Conservation (phyloP, 176 grass and related monocot species). For the Musa acuminata region DNA sequence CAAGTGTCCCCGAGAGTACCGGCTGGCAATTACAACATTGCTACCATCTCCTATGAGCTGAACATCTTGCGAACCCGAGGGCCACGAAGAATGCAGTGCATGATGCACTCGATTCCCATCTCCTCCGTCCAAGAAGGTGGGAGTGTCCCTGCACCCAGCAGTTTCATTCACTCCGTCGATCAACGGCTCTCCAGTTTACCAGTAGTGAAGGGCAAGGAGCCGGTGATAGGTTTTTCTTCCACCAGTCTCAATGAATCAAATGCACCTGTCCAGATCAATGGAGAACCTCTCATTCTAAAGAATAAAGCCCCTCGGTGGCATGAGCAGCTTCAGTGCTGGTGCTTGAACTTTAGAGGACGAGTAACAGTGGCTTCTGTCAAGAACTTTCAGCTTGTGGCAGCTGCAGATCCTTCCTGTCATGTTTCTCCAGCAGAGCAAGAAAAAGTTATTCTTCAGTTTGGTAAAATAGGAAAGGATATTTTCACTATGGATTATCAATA, state of each 20-base stretch:
- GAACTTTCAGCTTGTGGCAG: slow-evolving; percentile 92
- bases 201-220: slow-evolving; percentile 48
- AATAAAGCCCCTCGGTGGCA: slow-evolving; percentile 96
- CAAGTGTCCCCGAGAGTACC: slow-evolving; percentile 90
- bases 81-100: slow-evolving; percentile 88
- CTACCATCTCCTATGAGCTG: slow-evolving; percentile 75
- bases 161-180: slow-evolving; percentile 49
- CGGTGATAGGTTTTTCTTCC: slow-evolving; percentile 32
- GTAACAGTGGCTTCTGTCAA: slow-evolving; percentile 94
- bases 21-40: slow-evolving; percentile 79
- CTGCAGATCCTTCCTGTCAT: slow-evolving; percentile 45
- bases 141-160: slow-evolving; percentile 56
- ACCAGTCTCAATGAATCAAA: slow-evolving; percentile 17
- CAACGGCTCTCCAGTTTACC: slow-evolving; percentile 35
- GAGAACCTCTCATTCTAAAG: slow-evolving; percentile 56
- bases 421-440: slow-evolving; percentile 59
- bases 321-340: slow-evolving; percentile 97
- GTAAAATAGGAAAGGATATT: slow-evolving; percentile 96
- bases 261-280: slow-evolving; percentile 13
- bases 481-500: slow-evolving; percentile 97
- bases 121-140: slow-evolving; percentile 54
- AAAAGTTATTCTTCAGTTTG: slow-evolving; percentile 90
- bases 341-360: slow-evolving; percentile 91
- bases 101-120: slow-evolving; percentile 68
- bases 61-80: slow-evolving; percentile 86